Evolutionary conservation across 805 yeast genomes (phyloP), one percentile per base, ranked within the genome.

Genomic region (Teunomyces cretensis): DNA sequence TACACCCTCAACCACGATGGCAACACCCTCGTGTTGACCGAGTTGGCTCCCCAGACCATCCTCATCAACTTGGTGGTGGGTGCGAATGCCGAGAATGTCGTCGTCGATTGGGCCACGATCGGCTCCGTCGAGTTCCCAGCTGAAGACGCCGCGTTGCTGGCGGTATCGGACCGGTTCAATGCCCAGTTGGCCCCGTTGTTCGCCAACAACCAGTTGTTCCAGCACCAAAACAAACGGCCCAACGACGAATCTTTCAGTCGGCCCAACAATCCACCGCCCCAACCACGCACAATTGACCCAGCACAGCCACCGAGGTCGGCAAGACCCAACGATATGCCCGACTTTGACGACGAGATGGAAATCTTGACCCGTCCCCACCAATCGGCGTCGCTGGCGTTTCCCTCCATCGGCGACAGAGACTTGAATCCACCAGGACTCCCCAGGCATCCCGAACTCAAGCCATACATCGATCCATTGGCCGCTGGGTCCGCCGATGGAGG

Each of bases 291-390:
- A 16, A 32, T 40, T 9, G 48, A 42, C 22, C 41, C 48, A 6
- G 48, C 41, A 13, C 13, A 38, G n/a, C 24, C 24, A 6, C 19
- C 17, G 6, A 14, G 6, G 12, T n/a, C 24, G 4, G n/a, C 13
- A 8, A 46, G 52, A 17, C 68, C 72, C 2, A 42, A 53, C 15
- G 77, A 72, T 51, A 70, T 76, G 58, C 84, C 84, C 1, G 78
- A 68, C 28, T 80, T 76, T 47, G 81, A 76, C 17, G 81, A 76
- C 53, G 84, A 80, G 50, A 72, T 71, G 42, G 78, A 79, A 51
- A 57, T 70, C 30, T 45, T 45, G 61, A 33, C 50, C 47, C 41
- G 41, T 15, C 38, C 49, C 19, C 26, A 28, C 28, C 43, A 49
- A 5, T 37, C 27, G 12, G 30, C 46, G n/a, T 16, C 33, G 15